A percentile compares a stretch with the other conserved stretches of the same genome.
phyloP scores from a whole-genome alignment of 2,329 filamentous ascomycete genomes.

The Clarireedia paspali region DNA sequence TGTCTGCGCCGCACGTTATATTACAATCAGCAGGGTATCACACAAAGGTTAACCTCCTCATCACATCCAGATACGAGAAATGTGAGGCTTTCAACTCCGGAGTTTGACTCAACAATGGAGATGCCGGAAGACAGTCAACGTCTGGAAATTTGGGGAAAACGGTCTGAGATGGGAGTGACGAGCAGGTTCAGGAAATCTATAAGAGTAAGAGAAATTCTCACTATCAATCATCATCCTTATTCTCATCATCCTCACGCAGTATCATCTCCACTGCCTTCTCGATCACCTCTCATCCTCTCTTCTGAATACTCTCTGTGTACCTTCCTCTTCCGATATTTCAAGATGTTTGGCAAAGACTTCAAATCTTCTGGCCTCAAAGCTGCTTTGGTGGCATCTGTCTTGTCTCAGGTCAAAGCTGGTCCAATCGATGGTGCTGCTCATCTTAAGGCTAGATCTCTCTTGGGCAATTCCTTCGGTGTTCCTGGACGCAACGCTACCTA shows the following conservation, averaged over 20 bases:
- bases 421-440: not conserved
- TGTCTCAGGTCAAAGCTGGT: conserved; percentile 1
- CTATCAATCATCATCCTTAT: conserved; percentile 4
- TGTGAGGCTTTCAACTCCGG: not conserved
- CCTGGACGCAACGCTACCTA: conserved; percentile 9
- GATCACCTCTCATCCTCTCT: not conserved
- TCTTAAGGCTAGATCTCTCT: conserved; percentile 4
- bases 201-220: not conserved
- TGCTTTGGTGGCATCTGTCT: conserved; percentile 1
- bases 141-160: too few relatives aligned
- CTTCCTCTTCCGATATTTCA: not conserved
- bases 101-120: not conserved
- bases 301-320: not conserved
- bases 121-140: too few relatives aligned
- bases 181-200: conserved; percentile 1
- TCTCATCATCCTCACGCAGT: not conserved
- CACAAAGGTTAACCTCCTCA: not conserved
- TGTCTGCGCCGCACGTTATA: not conserved
- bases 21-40: not conserved
- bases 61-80: not conserved
- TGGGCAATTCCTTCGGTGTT: conserved; percentile 8
- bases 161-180: not conserved
- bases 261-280: not conserved
- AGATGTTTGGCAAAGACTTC: conserved; percentile 5
- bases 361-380: conserved; percentile 1